Evolutionary conservation across 306 rosid species (phyloP).

Genomic region (Astragalus membranaceus): DNA sequence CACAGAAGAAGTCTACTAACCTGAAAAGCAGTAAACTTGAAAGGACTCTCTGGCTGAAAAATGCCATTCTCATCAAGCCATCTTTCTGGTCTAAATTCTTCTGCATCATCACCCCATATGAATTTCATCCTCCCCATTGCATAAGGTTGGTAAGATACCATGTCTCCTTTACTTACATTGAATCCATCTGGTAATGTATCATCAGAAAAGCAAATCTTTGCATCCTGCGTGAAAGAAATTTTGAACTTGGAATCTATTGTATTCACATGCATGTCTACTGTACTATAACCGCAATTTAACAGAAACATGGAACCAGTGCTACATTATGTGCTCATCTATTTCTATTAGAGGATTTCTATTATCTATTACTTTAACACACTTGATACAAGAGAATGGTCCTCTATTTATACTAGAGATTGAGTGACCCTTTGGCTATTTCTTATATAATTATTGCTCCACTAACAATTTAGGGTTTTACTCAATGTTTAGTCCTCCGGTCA

Average conservation of each 20-base stretch:
- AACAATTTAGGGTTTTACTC: no score
- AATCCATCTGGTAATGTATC: conserved; percentile 73
- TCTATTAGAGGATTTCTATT: no score
- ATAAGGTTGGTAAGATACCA: conserved; percentile 60
- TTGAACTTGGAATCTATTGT: background rate
- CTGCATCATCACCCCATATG: conserved; percentile 85
- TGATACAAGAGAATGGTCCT: no score
- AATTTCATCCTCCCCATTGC: conserved; percentile 88
- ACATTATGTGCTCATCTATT: background rate
- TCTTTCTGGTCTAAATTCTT: conserved; percentile 62
- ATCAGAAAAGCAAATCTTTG: conserved; percentile 57
- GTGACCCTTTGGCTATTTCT: no score
- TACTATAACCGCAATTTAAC: background rate
- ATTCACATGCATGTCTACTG: background rate
- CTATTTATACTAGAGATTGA: no score
- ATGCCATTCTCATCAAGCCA: conserved; percentile 58
- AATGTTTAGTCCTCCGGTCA: no score
- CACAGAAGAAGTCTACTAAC: conserved; percentile 20
- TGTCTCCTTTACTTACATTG: conserved; percentile 55
- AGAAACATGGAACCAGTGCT: background rate
- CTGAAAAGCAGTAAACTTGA: conserved; percentile 78
- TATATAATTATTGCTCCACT: no score
- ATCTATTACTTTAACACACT: no score
- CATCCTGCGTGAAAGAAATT: conserved; percentile 41
- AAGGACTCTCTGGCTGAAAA: conserved; percentile 60